Conservation (phyloP, 2,329 filamentous ascomycete species). For the Sordariomycetes sp. region DNA sequence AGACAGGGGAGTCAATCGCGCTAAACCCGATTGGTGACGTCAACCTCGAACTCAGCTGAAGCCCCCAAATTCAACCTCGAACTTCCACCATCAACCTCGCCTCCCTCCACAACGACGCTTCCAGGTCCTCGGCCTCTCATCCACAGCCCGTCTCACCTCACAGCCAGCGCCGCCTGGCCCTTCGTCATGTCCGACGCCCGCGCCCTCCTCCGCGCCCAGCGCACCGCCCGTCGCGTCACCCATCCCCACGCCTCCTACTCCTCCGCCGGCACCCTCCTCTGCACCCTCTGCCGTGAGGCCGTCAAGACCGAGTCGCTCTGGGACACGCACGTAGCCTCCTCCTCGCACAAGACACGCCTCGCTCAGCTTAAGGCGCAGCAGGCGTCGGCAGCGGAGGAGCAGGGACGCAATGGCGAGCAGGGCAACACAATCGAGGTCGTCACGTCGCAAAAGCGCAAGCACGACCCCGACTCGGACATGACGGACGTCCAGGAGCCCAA, state of each 20-base stretch:
- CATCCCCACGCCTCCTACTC: conserved; percentile 63
- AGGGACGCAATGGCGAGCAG: conserved; percentile 7
- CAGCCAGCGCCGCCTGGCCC: too few species aligned
- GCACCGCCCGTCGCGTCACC: conserved; percentile 62
- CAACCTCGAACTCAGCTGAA: too few species aligned
- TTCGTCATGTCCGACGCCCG: conserved; percentile 80
- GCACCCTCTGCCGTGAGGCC: conserved; percentile 54
- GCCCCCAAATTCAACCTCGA: too few species aligned
- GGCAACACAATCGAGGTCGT: conserved; percentile 3
- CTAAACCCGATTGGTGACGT: too few species aligned
- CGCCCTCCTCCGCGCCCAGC: conserved; percentile 68
- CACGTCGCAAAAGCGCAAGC: conserved; percentile 21
- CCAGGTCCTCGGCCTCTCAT: too few species aligned
- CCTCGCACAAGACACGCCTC: conserved; percentile 31
- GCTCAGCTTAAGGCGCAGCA: conserved; percentile 7
- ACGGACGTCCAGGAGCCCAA: too few species aligned
- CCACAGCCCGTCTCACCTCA: too few species aligned
- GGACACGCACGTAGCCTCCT: conserved; percentile 49
- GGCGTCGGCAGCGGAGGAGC: conserved; percentile 10
- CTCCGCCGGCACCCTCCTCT: conserved; percentile 57
- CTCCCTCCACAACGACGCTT: too few species aligned
- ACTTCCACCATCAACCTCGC: too few species aligned
- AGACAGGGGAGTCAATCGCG: too few species aligned
- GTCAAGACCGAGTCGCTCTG: conserved; percentile 60
- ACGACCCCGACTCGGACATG: conserved; percentile 10